phyloP scores from a whole-genome alignment of 495 filamentous ascomycete genomes.

The Saxophila tyrrhenica region DNA sequence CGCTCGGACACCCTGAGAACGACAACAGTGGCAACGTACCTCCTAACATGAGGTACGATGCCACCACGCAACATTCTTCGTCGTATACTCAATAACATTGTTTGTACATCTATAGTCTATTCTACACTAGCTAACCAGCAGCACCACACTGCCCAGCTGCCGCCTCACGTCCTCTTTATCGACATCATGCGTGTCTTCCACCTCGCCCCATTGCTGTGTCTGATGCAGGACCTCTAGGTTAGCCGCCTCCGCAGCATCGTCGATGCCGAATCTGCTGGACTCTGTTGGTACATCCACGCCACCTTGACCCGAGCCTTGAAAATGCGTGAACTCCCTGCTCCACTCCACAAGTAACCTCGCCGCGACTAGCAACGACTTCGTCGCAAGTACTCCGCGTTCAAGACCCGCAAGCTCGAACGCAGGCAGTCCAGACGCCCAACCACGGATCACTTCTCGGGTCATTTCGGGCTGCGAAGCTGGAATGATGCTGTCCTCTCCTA shows the following conservation, averaged over 20 bases:
- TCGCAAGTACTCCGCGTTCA: constrained; percentile 69
- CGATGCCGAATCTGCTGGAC: constrained; percentile 43
- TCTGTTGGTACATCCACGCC: constrained; percentile 27
- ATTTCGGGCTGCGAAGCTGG: constrained; percentile 56
- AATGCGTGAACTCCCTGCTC: constrained; percentile 55
- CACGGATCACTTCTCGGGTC: constrained; percentile 61
- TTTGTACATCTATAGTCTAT: not conserved
- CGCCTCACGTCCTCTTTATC: constrained; percentile 81
- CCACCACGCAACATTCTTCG: no score
- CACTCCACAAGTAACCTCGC: constrained; percentile 74
- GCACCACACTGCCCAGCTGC: constrained; percentile 75
- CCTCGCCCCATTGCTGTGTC: constrained; percentile 84
- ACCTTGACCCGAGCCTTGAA: constrained; percentile 11
- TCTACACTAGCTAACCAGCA: constrained; percentile 44
- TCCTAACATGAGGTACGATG: no score
- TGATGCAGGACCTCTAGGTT: constrained; percentile 86
- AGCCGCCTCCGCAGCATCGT: constrained; percentile 63
- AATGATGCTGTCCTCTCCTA: constrained; percentile 62
- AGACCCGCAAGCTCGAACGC: constrained; percentile 74
- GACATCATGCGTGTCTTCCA: constrained; percentile 97
- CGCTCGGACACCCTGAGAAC: no score
- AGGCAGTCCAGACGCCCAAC: constrained; percentile 63
- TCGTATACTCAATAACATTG: no score
- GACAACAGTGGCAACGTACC: no score
- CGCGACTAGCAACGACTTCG: constrained; percentile 74